Conservation (phyloP, 148 eudicot species). For the Camellia japonica region DNA sequence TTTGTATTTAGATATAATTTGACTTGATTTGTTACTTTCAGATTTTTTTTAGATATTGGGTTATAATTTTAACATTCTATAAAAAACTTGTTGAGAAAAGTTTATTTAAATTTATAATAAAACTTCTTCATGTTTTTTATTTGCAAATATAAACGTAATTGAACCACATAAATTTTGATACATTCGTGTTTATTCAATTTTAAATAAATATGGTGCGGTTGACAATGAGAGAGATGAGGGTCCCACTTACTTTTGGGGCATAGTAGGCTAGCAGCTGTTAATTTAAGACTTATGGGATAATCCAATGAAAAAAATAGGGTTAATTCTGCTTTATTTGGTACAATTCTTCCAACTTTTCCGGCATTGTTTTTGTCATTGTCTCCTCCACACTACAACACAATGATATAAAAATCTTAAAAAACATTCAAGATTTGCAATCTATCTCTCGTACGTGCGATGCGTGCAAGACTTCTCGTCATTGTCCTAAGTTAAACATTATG, state of each 20-base stretch:
- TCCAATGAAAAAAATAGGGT: not conserved
- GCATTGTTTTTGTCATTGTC: not conserved
- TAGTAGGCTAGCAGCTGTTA: not conserved
- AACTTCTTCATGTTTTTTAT: too few species aligned
- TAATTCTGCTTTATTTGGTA: conserved; percentile 7
- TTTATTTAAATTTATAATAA: too few species aligned
- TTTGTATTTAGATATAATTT: too few species aligned
- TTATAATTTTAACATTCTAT: too few species aligned
- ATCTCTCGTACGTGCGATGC: not conserved
- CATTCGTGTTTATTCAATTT: not conserved
- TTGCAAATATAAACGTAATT: too few species aligned
- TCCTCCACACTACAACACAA: not conserved
- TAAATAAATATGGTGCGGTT: not conserved
- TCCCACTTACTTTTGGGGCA: not conserved
- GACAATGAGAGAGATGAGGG: not conserved
- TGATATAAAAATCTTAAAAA: too few species aligned
- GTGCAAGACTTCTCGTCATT: not conserved
- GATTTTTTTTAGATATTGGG: too few species aligned
- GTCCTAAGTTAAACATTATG: not conserved
- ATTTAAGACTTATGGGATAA: not conserved
- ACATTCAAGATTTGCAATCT: not conserved
- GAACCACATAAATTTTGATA: too few species aligned
- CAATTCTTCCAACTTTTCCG: conserved; percentile 8
- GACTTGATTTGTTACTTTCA: too few species aligned
- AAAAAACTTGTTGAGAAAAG: too few species aligned